phyloP scores from a whole-genome alignment of 1,284 basidiomycete genomes.

The Heterobasidion irregulare region DNA sequence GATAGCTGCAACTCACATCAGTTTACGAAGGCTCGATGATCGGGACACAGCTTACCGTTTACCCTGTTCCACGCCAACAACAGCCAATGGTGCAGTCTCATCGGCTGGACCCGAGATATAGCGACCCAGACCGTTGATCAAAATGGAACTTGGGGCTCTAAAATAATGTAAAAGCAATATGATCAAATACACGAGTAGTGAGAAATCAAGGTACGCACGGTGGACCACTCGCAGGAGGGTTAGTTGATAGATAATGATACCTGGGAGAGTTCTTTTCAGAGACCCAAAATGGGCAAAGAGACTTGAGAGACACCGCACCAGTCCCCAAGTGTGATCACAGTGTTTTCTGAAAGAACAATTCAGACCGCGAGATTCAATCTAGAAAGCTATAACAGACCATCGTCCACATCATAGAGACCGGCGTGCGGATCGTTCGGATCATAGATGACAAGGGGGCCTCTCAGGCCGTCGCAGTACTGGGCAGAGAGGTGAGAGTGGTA shows the following conservation, averaged over 20 bases:
- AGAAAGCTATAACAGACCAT: too few relatives aligned
- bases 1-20: constrained; percentile 16
- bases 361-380: too few relatives aligned
- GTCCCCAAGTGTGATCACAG: constrained; percentile 31
- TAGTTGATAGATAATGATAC: constrained; percentile 5
- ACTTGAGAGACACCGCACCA: constrained; percentile 23
- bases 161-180: neutral
- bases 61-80: constrained; percentile 14
- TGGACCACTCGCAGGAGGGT: neutral
- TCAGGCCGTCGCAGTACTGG: too few relatives aligned
- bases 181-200: neutral
- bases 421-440: too few relatives aligned
- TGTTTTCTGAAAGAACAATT: constrained; percentile 17
- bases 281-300: neutral
- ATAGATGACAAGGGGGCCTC: too few relatives aligned
- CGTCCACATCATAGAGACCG: too few relatives aligned
- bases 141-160: constrained; percentile 23
- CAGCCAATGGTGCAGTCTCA: constrained; percentile 18
- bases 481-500: too few relatives aligned
- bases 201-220: neutral
- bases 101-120: constrained; percentile 22
- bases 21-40: too few relatives aligned
- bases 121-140: constrained; percentile 43
- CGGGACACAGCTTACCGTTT: too few relatives aligned
- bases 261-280: neutral